Evolutionary conservation across 371 early-diverging fungal genomes (phyloP).

Genomic region (Apophysomyces sp.): DNA sequence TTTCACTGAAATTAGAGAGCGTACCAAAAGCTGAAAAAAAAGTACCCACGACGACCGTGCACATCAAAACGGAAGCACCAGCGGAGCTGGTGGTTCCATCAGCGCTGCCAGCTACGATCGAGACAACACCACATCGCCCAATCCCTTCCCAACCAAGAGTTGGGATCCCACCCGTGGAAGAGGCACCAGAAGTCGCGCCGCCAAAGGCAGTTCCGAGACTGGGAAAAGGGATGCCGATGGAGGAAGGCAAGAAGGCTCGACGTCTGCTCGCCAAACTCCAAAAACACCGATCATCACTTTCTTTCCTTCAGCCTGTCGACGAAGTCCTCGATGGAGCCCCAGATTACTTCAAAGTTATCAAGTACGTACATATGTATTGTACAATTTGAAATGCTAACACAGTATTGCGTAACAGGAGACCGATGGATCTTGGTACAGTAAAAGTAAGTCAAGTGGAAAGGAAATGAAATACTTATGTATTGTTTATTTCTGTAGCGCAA

Average conservation of each 20-base stretch:
- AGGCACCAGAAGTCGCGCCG: constrained; percentile 14
- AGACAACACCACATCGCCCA: constrained; percentile 12
- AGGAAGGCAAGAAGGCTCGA: constrained; percentile 41
- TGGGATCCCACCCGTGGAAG: constrained; percentile 7
- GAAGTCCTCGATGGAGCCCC: constrained; percentile 54
- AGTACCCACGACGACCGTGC: constrained; percentile 4
- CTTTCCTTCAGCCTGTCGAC: constrained; percentile 72
- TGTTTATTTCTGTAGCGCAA: constrained; percentile 35
- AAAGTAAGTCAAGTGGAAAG: constrained; percentile 17
- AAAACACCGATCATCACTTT: constrained; percentile 55
- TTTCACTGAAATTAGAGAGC: background rate
- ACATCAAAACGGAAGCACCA: constrained; percentile 15
- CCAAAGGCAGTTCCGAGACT: background rate
- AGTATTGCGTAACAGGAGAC: constrained; percentile 55
- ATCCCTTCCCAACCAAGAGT: background rate
- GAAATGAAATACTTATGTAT: background rate
- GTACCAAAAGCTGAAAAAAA: constrained; percentile 14
- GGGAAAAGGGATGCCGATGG: constrained; percentile 17
- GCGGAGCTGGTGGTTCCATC: background rate
- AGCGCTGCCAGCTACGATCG: constrained; percentile 9
- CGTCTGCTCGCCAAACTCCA: constrained; percentile 56
- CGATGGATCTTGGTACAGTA: constrained; percentile 95
- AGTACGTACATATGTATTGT: constrained; percentile 18
- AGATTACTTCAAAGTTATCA: constrained; percentile 37
- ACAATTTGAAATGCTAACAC: background rate